A percentile compares a stretch with the other conserved stretches of the same genome.
phyloP scores from a whole-genome alignment of 2,329 filamentous ascomycete species.

The Plenodomus lindquistii region DNA sequence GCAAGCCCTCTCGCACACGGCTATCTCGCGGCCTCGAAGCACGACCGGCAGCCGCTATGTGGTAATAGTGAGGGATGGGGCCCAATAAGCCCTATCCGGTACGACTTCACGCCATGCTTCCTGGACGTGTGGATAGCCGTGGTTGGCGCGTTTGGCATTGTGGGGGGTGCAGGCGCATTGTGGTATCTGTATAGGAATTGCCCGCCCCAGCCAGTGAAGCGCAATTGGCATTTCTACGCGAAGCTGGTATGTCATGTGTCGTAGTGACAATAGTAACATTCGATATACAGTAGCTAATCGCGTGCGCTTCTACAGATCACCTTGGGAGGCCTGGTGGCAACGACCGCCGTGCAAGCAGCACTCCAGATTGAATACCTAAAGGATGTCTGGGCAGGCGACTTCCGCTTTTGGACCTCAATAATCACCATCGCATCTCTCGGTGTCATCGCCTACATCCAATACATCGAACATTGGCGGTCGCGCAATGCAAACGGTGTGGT shows the following conservation, averaged over 20 bases:
- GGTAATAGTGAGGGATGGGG: conserved; percentile 94
- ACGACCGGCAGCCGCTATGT: conserved; percentile 72
- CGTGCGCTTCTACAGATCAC: conserved; percentile 53
- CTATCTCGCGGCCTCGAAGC: conserved; percentile 59
- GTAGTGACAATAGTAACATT: not conserved
- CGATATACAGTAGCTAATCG: conserved; percentile 7
- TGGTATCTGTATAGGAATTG: conserved; percentile 78
- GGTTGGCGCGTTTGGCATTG: conserved; percentile 77
- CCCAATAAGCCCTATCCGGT: conserved; percentile 81
- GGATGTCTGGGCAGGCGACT: conserved; percentile 75
- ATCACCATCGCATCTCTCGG: conserved; percentile 71
- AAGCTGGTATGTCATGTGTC: conserved; percentile 69
- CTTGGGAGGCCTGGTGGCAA: conserved; percentile 68
- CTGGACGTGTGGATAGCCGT: conserved; percentile 85
- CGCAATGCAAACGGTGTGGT: conserved; percentile 85
- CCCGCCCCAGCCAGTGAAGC: conserved; percentile 67
- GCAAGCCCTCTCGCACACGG: conserved; percentile 32
- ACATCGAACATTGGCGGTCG: conserved; percentile 81
- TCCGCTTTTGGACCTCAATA: conserved; percentile 81
- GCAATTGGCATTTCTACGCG: conserved; percentile 89
- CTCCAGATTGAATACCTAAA: conserved; percentile 74
- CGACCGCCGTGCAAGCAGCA: conserved; percentile 71
- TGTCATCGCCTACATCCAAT: conserved; percentile 79
- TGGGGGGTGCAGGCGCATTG: conserved; percentile 76
- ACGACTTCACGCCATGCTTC: conserved; percentile 97